A percentile compares a stretch with the other conserved stretches of the same genome.
Conservation (phyloP, 1,284 basidiomycete species). For the Ustilago vetiveriae region DNA sequence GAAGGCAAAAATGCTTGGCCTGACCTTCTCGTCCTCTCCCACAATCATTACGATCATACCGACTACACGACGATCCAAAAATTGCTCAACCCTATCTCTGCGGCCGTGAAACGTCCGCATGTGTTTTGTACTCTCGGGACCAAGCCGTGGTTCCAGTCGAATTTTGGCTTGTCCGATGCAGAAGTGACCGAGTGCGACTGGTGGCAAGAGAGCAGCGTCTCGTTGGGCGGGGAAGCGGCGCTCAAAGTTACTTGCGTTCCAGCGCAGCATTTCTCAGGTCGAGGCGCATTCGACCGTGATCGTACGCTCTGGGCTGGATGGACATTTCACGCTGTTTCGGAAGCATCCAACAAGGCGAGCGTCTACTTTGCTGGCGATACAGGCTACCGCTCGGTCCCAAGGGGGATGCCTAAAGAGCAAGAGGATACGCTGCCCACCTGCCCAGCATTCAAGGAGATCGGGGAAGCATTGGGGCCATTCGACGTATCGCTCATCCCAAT, state of each 20-base stretch:
- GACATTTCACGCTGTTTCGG: conserved; percentile 35
- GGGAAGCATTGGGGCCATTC: conserved; percentile 54
- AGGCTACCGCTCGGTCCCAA: conserved; percentile 45
- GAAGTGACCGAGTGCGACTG: conserved; percentile 58
- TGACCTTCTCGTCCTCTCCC: conserved; percentile 48
- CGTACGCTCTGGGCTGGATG: conserved; percentile 57
- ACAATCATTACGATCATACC: conserved; percentile 61
- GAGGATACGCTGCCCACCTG: conserved; percentile 48
- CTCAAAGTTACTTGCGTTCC: conserved; percentile 52
- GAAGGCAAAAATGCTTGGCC: conserved; percentile 47
- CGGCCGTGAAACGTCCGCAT: conserved; percentile 36
- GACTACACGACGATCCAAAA: conserved; percentile 50
- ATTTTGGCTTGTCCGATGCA: conserved; percentile 31
- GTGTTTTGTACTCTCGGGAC: conserved; percentile 55
- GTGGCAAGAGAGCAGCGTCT: conserved; percentile 50
- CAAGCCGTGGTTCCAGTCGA: conserved; percentile 45
- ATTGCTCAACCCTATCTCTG: conserved; percentile 25
- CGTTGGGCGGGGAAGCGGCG: conserved; percentile 7
- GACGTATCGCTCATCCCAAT: conserved; percentile 56
- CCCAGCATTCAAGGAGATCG: conserved; percentile 59
- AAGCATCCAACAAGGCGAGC: conserved; percentile 20
- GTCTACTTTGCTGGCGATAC: conserved; percentile 59
- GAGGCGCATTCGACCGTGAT: conserved; percentile 38
- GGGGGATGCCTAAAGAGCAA: conserved; percentile 35
- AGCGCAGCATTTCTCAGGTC: conserved; percentile 54